These are phyloP conservation scores for Salix suchowensis DNA, from an alignment of 345 rosid genomes.

Conservation along the genomic window DNA sequence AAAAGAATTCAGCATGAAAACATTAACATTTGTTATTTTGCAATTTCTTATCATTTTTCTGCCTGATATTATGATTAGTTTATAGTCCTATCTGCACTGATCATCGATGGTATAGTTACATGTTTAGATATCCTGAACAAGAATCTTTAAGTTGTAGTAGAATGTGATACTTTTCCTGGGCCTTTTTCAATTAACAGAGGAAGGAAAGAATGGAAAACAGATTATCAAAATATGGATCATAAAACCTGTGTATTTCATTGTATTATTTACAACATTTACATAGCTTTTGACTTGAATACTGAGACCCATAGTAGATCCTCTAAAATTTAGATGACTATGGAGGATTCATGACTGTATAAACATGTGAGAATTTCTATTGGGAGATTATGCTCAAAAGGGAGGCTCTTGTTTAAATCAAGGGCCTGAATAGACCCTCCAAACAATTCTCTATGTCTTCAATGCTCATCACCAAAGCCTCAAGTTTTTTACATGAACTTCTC, in stretches of 20 bases:
- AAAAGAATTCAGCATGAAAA: too few relatives aligned
- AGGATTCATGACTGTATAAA: not conserved
- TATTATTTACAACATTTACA: not conserved
- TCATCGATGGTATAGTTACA: too few relatives aligned
- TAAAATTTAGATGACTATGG: constrained; percentile 25
- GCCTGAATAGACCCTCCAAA: constrained; percentile 52
- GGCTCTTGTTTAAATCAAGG: constrained; percentile 54
- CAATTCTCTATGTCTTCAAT: constrained; percentile 45
- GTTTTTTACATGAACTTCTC: constrained; percentile 32
- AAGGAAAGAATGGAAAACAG: not conserved
- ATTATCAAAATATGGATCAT: not conserved
- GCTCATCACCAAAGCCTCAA: constrained; percentile 42
- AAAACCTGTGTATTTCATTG: constrained; percentile 10
- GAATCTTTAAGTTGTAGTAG: too few relatives aligned
- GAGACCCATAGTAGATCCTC: constrained; percentile 15
- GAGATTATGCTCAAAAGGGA: constrained; percentile 24
- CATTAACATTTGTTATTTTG: too few relatives aligned
- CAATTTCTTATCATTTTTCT: too few relatives aligned
- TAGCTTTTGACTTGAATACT: not conserved
- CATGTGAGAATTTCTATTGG: not conserved
- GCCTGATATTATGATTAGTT: too few relatives aligned
- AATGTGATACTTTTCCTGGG: too few relatives aligned
- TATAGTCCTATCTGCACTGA: too few relatives aligned
- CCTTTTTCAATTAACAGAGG: too few relatives aligned
- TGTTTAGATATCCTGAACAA: too few relatives aligned